These are phyloP conservation scores for Simmondsia chinensis DNA, from an alignment of 148 eudicot species.

Conservation along the genomic window DNA sequence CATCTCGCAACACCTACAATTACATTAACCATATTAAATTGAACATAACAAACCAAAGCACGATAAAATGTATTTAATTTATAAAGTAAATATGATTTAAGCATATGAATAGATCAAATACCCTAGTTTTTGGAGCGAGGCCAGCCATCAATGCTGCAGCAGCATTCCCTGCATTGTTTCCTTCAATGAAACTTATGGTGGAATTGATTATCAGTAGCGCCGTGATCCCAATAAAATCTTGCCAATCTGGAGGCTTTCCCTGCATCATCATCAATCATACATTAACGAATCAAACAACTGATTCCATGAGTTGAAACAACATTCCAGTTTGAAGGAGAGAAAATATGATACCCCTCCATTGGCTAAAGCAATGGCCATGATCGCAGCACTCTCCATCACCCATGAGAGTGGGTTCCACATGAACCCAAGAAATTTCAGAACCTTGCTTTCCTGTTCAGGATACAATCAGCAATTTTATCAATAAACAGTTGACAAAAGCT, in stretches of 20 bases:
- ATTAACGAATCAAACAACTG: neutral
- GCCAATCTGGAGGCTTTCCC: constrained; percentile 80
- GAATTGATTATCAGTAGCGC: constrained; percentile 60
- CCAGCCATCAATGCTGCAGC: constrained; percentile 86
- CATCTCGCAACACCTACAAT: constrained; percentile 46
- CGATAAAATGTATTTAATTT: too few species aligned
- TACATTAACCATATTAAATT: neutral
- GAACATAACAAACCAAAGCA: too few species aligned
- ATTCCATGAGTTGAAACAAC: neutral
- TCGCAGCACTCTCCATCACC: constrained; percentile 81
- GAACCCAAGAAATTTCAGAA: constrained; percentile 62
- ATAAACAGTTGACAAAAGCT: neutral
- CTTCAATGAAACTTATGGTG: constrained; percentile 69
- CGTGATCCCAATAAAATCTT: constrained; percentile 63
- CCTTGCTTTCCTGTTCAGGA: constrained; percentile 46
- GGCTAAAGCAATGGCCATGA: constrained; percentile 75
- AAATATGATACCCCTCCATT: constrained; percentile 51
- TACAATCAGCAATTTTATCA: neutral
- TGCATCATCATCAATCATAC: constrained; percentile 13
- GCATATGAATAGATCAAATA: constrained; percentile 4
- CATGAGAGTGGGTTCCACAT: constrained; percentile 93
- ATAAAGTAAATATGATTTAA: neutral
- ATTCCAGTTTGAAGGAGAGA: neutral
- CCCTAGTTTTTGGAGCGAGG: constrained; percentile 80
- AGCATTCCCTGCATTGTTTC: constrained; percentile 83